Evolutionary conservation across 768 basidiomycete species (phyloP), one percentile per base, ranked within the genome.

Genomic region (Lactarius hatsudake): DNA sequence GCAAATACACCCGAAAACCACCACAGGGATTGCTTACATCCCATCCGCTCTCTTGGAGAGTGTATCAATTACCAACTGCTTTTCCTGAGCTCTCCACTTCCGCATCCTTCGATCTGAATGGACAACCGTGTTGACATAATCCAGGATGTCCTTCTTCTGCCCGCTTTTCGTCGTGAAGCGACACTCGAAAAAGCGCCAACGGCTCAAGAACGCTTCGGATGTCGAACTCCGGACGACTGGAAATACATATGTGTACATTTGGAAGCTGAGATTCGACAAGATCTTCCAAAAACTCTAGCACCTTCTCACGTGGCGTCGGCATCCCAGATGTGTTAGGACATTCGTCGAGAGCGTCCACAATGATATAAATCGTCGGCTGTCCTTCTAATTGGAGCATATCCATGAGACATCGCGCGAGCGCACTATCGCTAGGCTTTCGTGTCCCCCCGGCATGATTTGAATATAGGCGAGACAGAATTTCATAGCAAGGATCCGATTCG

Each of bases 321-420:
- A 56, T 56, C 26, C 55, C 55, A 10, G 48, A 51, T 0, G 28
- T 28, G 6, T 56, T 56, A 26, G 55, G 55, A 18, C 55, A 56
- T 56, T 56, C 55, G 55, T 56, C 55, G 17, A 56, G 55, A 8
- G 28, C 55, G 55, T 56, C 55, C 30, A 56, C 55, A 5, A 56
- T 28, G 55, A 56, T 56, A 30, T 56, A 56, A 15, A 28, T 56
- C 17, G 28, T 5, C 17, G 26, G n/a, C 8, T 56, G 28, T 17
- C 30, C 30, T 28, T 20, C n/a, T 8, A 56, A 3, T 18, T 20
- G n/a, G 28, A 56, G 26, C 55, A 56, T 56, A 8, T 28, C 55
- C 30, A 23, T 32, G 5, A 56, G 30, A 32, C 55, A 56, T 17
- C 17, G 10, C 15, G 28, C 1, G 9, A 56, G 55, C 17, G 23